These are phyloP conservation scores for Monosporascus sp. DNA, from an alignment of 2,329 filamentous ascomycete species.

Conservation along the genomic window DNA sequence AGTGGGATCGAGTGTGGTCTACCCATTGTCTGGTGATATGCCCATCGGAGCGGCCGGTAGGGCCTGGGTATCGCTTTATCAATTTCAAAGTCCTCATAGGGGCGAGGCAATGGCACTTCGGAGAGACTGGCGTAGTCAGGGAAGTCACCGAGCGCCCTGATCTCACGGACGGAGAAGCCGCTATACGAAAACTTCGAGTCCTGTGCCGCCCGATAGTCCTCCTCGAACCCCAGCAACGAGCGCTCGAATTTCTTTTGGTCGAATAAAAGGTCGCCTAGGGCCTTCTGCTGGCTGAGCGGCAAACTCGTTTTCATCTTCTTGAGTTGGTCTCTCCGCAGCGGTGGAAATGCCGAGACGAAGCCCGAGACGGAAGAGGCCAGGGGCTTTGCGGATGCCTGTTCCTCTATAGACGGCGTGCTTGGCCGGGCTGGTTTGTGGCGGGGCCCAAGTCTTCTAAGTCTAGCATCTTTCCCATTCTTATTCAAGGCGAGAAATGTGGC, in stretches of 20 bases:
- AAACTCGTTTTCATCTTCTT: conserved; percentile 10
- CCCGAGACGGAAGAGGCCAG: conserved; percentile 13
- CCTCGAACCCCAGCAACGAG: conserved; percentile 27
- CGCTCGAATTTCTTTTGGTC: conserved; percentile 11
- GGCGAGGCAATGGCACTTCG: conserved; percentile 64
- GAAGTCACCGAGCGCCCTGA: conserved; percentile 68
- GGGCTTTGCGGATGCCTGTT: conserved; percentile 17
- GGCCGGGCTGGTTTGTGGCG: conserved; percentile 7
- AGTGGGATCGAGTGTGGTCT: conserved; percentile 30
- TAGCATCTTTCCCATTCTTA: conserved; percentile 10
- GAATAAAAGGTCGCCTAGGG: conserved; percentile 15
- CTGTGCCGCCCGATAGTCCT: conserved; percentile 29
- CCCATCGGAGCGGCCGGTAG: conserved; percentile 77
- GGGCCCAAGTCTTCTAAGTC: conserved; percentile 15
- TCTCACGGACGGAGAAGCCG: conserved; percentile 65
- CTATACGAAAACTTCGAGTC: conserved; percentile 52
- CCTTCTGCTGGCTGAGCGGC: conserved; percentile 10
- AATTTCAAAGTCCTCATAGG: conserved; percentile 63
- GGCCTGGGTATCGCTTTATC: conserved; percentile 64
- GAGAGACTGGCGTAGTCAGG: conserved; percentile 73
- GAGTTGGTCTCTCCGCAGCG: conserved; percentile 16
- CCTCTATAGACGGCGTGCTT: conserved; percentile 18
- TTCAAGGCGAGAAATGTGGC: conserved; percentile 14
- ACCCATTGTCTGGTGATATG: conserved; percentile 91
- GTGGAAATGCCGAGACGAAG: conserved; percentile 15